Conservation (phyloP, 2,329 filamentous ascomycete genomes). For the Xylariaceae sp. region DNA sequence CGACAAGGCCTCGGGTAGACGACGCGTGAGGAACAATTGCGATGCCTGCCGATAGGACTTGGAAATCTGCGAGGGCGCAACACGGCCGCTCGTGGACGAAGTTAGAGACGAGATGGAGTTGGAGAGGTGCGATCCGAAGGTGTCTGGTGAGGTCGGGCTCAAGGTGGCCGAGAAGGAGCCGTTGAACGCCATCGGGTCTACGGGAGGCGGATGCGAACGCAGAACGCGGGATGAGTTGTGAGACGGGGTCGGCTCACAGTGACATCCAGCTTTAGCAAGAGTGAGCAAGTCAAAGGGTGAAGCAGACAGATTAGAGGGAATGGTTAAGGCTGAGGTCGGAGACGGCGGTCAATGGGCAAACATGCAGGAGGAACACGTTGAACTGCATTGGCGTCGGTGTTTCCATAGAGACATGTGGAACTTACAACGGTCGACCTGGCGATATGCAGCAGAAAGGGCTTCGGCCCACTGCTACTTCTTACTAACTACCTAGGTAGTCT, state of each 20-base stretch:
- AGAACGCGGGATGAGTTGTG: not conserved
- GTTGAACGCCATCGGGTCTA: conserved; percentile 39
- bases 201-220: not conserved
- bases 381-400: too few species aligned
- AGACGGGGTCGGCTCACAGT: not conserved
- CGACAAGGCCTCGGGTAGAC: conserved; percentile 82
- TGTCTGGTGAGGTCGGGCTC: conserved; percentile 45
- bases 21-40: conserved; percentile 89
- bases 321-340: not conserved
- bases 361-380: too few species aligned
- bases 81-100: conserved; percentile 56
- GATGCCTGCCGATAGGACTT: conserved; percentile 93
- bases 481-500: too few species aligned
- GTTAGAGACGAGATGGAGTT: conserved; percentile 68
- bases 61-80: conserved; percentile 69
- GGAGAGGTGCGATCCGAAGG: conserved; percentile 50
- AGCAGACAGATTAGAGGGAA: not conserved
- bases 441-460: too few species aligned
- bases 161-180: conserved; percentile 39
- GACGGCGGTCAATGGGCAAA: too few species aligned
- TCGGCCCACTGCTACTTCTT: too few species aligned
- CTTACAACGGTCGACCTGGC: too few species aligned
- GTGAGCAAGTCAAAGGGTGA: not conserved
- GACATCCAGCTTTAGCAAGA: not conserved
- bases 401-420: too few species aligned